Conservation (phyloP, 169 alveolate genomes). For the Theileria sp. region DNA sequence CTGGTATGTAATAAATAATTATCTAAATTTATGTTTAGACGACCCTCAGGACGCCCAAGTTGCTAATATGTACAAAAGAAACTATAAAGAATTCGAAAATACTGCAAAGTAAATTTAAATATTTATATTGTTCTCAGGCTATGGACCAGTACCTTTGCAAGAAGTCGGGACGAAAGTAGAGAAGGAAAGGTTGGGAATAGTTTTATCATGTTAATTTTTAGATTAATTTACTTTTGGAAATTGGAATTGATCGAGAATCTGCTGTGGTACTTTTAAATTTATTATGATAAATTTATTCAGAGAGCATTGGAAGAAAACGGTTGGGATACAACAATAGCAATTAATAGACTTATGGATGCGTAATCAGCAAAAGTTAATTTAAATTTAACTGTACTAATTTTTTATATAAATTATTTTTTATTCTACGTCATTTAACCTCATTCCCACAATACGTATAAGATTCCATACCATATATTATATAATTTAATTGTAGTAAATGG, state of each 20-base stretch:
- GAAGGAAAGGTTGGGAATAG: conserved; percentile 39
- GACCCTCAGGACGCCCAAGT: conserved; percentile 90
- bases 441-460: conserved; percentile 17
- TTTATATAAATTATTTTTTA: background rate
- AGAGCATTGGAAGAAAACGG: conserved; percentile 76
- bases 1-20: conserved; percentile 53
- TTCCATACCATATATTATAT: background rate
- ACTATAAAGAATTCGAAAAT: conserved; percentile 68
- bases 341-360: conserved; percentile 77
- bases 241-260: conserved; percentile 74
- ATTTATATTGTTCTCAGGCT: conserved; percentile 44
- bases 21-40: conserved; percentile 49
- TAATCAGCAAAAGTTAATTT: background rate
- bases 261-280: conserved; percentile 63
- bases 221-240: conserved; percentile 70
- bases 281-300: background rate
- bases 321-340: conserved; percentile 86
- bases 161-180: conserved; percentile 44
- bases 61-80: conserved; percentile 82
- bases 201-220: conserved; percentile 19
- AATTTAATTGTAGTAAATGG: conserved; percentile 52
- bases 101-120: conserved; percentile 76
- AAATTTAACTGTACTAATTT: background rate
- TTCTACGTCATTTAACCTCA: background rate
- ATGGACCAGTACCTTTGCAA: conserved; percentile 78